Percentiles rank a stretch among this genome's conserved stretches.
Evolutionary conservation across 176 grass and related monocot species (phyloP).

Genomic region (Triticum monococcum): DNA sequence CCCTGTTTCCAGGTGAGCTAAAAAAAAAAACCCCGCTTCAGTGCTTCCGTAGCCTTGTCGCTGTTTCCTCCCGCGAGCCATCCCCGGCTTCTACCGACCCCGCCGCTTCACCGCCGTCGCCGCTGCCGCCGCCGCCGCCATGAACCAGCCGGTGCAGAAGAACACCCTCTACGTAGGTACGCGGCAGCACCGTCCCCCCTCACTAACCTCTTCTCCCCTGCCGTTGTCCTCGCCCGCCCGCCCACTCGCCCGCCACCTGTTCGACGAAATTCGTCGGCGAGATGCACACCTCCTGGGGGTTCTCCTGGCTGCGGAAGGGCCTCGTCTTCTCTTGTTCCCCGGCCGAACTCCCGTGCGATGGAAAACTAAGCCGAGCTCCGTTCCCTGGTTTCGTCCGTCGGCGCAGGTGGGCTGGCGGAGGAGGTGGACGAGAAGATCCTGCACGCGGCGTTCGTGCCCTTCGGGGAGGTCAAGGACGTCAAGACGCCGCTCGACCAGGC

Average conservation of each 20-base stretch:
- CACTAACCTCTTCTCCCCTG: no score
- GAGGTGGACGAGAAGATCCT: constrained; percentile 96
- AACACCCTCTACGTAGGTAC: constrained; percentile 97
- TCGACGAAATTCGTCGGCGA: constrained; percentile 48
- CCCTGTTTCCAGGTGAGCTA: no score
- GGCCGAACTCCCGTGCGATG: neutral
- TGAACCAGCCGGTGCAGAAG: constrained; percentile 88
- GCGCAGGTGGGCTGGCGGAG: constrained; percentile 80
- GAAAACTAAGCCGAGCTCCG: neutral
- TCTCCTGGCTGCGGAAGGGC: neutral
- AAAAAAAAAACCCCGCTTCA: neutral
- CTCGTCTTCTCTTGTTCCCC: no score
- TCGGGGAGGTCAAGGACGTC: constrained; percentile 98
- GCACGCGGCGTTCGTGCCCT: constrained; percentile 94
- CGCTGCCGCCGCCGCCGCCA: constrained; percentile 12
- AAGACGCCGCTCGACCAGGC: constrained; percentile 97
- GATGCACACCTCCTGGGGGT: neutral
- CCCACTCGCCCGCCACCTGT: constrained; percentile 10
- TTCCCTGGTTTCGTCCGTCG: neutral
- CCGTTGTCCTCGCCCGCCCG: no score
- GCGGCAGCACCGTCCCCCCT: neutral
- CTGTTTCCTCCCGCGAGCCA: neutral
- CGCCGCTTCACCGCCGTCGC: neutral
- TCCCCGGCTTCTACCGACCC: neutral
- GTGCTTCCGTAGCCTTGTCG: neutral